Evolutionary conservation across 2,329 filamentous ascomycete species (phyloP).

Genomic region (Trichothecium roseum): DNA sequence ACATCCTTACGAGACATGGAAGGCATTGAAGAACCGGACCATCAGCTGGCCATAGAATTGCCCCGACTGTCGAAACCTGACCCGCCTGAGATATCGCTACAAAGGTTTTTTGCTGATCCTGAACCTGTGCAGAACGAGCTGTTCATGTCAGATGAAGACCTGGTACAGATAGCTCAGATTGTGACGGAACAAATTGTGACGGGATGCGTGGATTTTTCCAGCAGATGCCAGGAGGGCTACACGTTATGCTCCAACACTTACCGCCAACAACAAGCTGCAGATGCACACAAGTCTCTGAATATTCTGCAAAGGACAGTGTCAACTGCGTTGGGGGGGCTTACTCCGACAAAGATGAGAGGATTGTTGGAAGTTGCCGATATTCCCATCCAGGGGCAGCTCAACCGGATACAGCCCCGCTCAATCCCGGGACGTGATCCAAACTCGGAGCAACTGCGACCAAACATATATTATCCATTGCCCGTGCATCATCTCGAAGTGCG

Average conservation of each 20-base stretch:
- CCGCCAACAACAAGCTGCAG: conserved; percentile 29
- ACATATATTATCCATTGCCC: conserved; percentile 50
- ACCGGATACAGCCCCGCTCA: conserved; percentile 38
- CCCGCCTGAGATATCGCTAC: conserved; percentile 36
- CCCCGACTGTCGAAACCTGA: conserved; percentile 37
- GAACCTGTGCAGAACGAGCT: conserved; percentile 39
- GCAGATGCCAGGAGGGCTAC: conserved; percentile 10
- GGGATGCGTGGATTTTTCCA: conserved; percentile 29
- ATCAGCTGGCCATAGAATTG: conserved; percentile 37
- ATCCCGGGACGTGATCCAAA: conserved; percentile 28
- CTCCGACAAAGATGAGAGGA: conserved; percentile 29
- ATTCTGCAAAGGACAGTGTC: conserved; percentile 24
- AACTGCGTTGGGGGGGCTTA: conserved; percentile 4
- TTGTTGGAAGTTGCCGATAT: conserved; percentile 48
- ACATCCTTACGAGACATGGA: conserved; percentile 41
- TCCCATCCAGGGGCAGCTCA: conserved; percentile 40
- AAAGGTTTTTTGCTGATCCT: conserved; percentile 47
- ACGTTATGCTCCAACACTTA: conserved; percentile 13
- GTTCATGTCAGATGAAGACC: conserved; percentile 44
- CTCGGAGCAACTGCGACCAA: conserved; percentile 36
- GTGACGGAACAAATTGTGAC: conserved; percentile 60
- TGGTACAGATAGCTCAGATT: conserved; percentile 58
- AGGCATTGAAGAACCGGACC: conserved; percentile 32
- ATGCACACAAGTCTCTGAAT: conserved; percentile 37
- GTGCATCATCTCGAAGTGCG: conserved; percentile 64